Conservation (phyloP, 805 yeast genomes). For the Metschnikowia drakensbergensis region DNA sequence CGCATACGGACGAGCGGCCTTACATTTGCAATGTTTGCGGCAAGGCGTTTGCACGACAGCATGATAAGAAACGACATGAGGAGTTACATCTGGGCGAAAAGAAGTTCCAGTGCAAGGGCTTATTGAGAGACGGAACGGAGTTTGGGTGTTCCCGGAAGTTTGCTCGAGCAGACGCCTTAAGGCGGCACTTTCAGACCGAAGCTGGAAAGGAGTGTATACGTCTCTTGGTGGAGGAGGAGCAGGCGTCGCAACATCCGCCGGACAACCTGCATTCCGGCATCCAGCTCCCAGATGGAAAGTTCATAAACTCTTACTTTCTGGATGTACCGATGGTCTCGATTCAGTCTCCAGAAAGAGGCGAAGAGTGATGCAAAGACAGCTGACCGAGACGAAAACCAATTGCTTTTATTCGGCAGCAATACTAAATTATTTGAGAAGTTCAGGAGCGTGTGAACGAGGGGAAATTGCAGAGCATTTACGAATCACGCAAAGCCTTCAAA, state of each 20-base stretch:
- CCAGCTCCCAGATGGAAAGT: slow-evolving; percentile 20
- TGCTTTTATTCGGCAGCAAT: too few species aligned
- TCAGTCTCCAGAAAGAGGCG: slow-evolving; percentile 28
- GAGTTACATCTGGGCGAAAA: slow-evolving; percentile 72
- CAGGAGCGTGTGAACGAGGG: too few species aligned
- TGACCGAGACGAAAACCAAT: too few species aligned
- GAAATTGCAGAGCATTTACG: too few species aligned
- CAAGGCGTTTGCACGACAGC: slow-evolving; percentile 61
- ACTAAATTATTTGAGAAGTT: too few species aligned
- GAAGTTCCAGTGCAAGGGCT: slow-evolving; percentile 67
- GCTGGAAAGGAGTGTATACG: slow-evolving; percentile 44
- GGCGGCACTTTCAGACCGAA: slow-evolving; percentile 46
- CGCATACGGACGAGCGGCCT: slow-evolving; percentile 85
- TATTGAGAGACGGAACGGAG: slow-evolving; percentile 47
- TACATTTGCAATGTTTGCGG: slow-evolving; percentile 71
- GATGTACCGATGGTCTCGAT: slow-evolving; percentile 35
- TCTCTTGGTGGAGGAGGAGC: slow-evolving; percentile 40
- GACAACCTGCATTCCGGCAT: slow-evolving; percentile 13
- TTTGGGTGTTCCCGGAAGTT: slow-evolving; percentile 46
- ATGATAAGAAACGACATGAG: slow-evolving; percentile 44
- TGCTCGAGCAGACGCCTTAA: slow-evolving; percentile 45
- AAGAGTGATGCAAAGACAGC: not conserved
- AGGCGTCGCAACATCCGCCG: slow-evolving; percentile 20
- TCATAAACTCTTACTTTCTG: slow-evolving; percentile 13
- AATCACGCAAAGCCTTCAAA: too few species aligned